Conservation (phyloP, 305 asterid genomes). For the Fraxinus sp. region DNA sequence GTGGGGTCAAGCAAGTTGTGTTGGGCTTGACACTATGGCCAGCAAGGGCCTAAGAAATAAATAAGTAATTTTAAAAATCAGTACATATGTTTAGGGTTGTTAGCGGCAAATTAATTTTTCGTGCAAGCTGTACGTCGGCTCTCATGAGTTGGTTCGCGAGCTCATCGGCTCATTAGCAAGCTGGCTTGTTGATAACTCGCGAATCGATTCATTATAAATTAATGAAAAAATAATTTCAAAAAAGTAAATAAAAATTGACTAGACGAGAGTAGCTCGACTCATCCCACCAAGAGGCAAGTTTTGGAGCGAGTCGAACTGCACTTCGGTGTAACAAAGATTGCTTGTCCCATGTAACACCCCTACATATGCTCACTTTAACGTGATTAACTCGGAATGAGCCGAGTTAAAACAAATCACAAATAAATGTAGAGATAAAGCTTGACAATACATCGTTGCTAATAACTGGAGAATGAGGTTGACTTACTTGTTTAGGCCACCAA, state of each 20-base stretch:
- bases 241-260: not conserved
- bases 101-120: too few species aligned
- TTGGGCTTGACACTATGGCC: not conserved
- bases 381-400: not conserved
- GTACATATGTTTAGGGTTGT: not conserved
- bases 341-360: not conserved
- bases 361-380: not conserved
- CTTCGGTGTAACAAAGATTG: not conserved
- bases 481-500: not conserved
- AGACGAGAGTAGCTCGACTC: not conserved
- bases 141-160: not conserved
- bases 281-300: not conserved
- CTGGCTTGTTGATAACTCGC: too few species aligned
- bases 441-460: not conserved
- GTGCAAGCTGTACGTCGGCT: not conserved
- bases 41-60: not conserved
- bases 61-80: not conserved
- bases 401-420: not conserved
- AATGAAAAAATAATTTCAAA: not conserved
- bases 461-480: not conserved
- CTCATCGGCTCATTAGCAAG: not conserved
- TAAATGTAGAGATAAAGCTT: not conserved
- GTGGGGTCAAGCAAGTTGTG: not conserved
- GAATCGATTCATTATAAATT: not conserved
- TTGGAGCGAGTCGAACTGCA: not conserved